Evolutionary conservation across 2,329 filamentous ascomycete species (phyloP), one percentile per base, ranked within the genome.

Genomic region (Decorospora gaudefroyi): DNA sequence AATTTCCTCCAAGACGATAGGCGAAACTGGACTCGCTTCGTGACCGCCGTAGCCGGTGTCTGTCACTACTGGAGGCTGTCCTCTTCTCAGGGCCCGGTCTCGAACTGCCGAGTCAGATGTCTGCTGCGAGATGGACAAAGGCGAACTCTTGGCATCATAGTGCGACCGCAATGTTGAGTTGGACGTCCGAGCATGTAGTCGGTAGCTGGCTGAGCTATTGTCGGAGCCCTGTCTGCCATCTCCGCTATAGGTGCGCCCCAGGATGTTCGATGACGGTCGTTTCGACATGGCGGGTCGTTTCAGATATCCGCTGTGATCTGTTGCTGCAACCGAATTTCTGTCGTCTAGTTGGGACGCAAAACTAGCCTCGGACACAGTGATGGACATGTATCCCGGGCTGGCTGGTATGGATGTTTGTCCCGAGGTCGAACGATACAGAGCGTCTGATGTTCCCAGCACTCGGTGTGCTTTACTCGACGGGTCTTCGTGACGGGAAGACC

Each of bases 101-200:
- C 72, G 67, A 6, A 73, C 65, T 6, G 73, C 69, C 28, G 74
- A 75, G 29, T 67, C 67, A 15, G 72, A 74, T 3, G 72, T 74
- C 46, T 75, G 73, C 59, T 75, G 73, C 0, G 73, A 74, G 21
- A 75, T 67, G 30, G 64, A 59, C 18, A 71, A 55, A 7, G 74
- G 72, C 21, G 68, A 69, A 32, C 49, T 69, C 28, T 68, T 63
- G 21, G 73, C 53, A 38, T 75, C 72, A 58, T 75, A 74, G 50
- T 73, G 69, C 21, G 72, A 73, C 38, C 66, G 70, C 55, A 73
- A 60, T 22, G 71, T 73, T 7, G 67, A 69, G 41, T 59, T 71
- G 6, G 71, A 74, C 9, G 58, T 54, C 31, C 68, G 59, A 12
- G 62, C 57, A 12, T 62, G 55, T 28, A 71, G 42, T 16, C 57